phyloP scores from a whole-genome alignment of 371 early-diverging fungal species.

The Cokeromyces recurvatus region DNA sequence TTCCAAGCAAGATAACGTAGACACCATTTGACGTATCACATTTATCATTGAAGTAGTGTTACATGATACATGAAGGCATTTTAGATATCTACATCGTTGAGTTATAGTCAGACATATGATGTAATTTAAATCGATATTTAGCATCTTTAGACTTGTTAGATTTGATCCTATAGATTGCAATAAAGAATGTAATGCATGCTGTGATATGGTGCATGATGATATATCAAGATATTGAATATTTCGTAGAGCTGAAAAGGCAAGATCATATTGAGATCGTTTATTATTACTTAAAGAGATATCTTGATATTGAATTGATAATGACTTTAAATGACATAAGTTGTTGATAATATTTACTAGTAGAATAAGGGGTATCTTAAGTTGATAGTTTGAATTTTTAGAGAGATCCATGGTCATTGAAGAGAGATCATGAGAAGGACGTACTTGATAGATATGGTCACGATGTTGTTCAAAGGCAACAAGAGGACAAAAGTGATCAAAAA shows the following conservation, averaged over 20 bases:
- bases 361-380: conserved; percentile 18
- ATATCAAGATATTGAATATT: conserved; percentile 32
- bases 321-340: conserved; percentile 4
- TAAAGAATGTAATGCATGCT: conserved; percentile 22
- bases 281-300: conserved; percentile 6
- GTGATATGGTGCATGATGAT: conserved; percentile 27
- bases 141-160: conserved; percentile 31
- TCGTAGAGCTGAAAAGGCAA: conserved; percentile 1
- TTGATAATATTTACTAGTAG: conserved; percentile 9
- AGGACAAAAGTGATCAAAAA: too few relatives aligned
- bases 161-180: conserved; percentile 14
- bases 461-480: conserved; percentile 19
- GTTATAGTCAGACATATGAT: conserved; percentile 23
- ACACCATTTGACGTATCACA: conserved; percentile 14
- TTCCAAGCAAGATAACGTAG: conserved; percentile 5
- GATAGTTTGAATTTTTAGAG: conserved; percentile 18
- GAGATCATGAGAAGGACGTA: conserved; percentile 33
- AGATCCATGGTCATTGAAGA: conserved; percentile 33
- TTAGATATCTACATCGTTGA: conserved; percentile 12
- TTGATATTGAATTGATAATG: conserved; percentile 34
- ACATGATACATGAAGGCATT: conserved; percentile 34
- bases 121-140: conserved; percentile 31
- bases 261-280: background rate
- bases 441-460: conserved; percentile 37
- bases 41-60: conserved; percentile 16